Evolutionary conservation across 1,139 yeast species (phyloP).

Genomic region (Lodderomyces beijingensis): DNA sequence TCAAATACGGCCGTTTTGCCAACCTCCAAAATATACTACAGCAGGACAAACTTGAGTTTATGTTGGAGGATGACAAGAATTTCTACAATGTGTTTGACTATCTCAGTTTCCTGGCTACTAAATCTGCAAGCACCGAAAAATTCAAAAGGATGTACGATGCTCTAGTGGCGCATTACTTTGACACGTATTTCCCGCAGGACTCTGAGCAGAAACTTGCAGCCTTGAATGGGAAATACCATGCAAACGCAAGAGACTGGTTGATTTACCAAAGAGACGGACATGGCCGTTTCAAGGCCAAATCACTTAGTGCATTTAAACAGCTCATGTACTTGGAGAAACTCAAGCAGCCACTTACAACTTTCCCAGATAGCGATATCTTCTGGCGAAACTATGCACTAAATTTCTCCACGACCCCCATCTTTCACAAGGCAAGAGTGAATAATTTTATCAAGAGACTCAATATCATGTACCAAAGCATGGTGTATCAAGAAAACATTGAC

Average conservation of each 20-base stretch:
- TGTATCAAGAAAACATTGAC: constrained; percentile 18
- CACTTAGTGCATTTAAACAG: constrained; percentile 40
- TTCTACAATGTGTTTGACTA: constrained; percentile 44
- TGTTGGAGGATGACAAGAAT: constrained; percentile 37
- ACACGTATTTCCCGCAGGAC: constrained; percentile 21
- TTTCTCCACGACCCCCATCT: constrained; percentile 27
- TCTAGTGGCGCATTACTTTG: constrained; percentile 38
- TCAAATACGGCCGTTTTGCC: constrained; percentile 63
- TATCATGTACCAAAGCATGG: constrained; percentile 38
- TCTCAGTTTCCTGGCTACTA: constrained; percentile 32
- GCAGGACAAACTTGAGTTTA: constrained; percentile 43
- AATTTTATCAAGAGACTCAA: constrained; percentile 48
- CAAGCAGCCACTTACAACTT: constrained; percentile 31
- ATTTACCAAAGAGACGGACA: constrained; percentile 22
- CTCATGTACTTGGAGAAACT: constrained; percentile 28
- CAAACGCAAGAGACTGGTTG: constrained; percentile 31
- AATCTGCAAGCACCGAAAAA: constrained; percentile 27
- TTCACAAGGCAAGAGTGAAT: constrained; percentile 39
- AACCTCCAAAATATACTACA: constrained; percentile 47
- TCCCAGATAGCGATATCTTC: constrained; percentile 34
- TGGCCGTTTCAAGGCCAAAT: constrained; percentile 18
- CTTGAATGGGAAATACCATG: constrained; percentile 35
- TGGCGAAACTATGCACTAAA: constrained; percentile 34
- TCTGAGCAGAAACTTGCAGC: constrained; percentile 18
- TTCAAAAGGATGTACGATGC: constrained; percentile 35